These are phyloP conservation scores for Coemansia brasiliensis DNA, from an alignment of 192 early-diverging fungal genomes.

Conservation along the genomic window DNA sequence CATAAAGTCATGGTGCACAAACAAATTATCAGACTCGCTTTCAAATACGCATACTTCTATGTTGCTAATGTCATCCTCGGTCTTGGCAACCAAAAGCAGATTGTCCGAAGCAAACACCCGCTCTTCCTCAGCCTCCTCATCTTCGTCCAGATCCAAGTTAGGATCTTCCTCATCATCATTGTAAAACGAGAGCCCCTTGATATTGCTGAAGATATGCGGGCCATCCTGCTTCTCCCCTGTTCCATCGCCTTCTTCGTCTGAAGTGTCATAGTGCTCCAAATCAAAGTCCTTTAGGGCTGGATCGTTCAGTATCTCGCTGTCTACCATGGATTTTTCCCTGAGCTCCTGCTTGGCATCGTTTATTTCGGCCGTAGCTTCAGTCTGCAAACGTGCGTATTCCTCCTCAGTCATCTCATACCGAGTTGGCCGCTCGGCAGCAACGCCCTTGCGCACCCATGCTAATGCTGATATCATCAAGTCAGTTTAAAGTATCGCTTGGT, in stretches of 20 bases:
- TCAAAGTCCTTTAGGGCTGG: slow-evolving; percentile 82
- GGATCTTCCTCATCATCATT: slow-evolving; percentile 80
- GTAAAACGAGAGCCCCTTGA: slow-evolving; percentile 87
- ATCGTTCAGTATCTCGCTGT: slow-evolving; percentile 46
- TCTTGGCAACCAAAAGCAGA: slow-evolving; percentile 88
- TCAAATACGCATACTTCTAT: slow-evolving; percentile 94
- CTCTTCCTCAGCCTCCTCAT: slow-evolving; percentile 81
- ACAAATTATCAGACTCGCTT: slow-evolving; percentile 76
- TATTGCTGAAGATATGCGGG: slow-evolving; percentile 77
- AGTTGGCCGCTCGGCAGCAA: slow-evolving; percentile 76
- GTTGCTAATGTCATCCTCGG: slow-evolving; percentile 96
- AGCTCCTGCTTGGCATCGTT: slow-evolving; percentile 66
- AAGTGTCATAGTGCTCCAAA: slow-evolving; percentile 90
- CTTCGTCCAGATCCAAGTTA: slow-evolving; percentile 66
- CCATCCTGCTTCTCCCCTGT: slow-evolving; percentile 44
- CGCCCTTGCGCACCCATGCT: slow-evolving; percentile 91
- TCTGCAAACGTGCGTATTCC: slow-evolving; percentile 80
- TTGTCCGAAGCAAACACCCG: slow-evolving; percentile 78
- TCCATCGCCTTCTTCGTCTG: slow-evolving; percentile 44
- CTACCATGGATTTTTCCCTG: slow-evolving; percentile 25
- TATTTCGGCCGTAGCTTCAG: slow-evolving; percentile 64
- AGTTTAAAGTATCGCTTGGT: background rate
- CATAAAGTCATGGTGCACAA: slow-evolving; percentile 98
- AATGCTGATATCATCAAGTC: slow-evolving; percentile 84
- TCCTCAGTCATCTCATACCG: slow-evolving; percentile 84